Percentiles rank a stretch among this genome's conserved stretches.
Evolutionary conservation across 768 basidiomycete species (phyloP).

Genomic region (Piloderma croceum): DNA sequence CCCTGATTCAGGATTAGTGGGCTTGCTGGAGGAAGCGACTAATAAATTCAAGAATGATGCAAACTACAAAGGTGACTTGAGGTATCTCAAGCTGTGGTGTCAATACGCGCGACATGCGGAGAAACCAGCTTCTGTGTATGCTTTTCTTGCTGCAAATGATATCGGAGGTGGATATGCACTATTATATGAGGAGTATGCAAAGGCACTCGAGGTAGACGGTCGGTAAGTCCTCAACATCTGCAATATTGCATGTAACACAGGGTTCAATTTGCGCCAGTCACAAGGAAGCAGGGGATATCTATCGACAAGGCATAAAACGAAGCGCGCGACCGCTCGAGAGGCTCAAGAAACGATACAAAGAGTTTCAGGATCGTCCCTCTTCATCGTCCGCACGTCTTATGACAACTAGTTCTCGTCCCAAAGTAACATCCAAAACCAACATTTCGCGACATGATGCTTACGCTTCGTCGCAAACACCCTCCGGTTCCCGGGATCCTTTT

Average conservation of each 20-base stretch:
- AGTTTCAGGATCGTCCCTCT: constrained; percentile 52
- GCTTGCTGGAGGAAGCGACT: constrained; percentile 81
- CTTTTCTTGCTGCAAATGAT: constrained; percentile 63
- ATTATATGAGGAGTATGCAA: constrained; percentile 90
- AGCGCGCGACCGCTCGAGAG: constrained; percentile 79
- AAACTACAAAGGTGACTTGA: constrained; percentile 80
- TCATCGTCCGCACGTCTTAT: constrained; percentile 25
- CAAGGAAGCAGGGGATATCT: constrained; percentile 75
- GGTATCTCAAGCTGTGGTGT: constrained; percentile 91
- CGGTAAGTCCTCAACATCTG: constrained; percentile 59
- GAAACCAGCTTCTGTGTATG: constrained; percentile 62
- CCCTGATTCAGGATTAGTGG: constrained; percentile 65
- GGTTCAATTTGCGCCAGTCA: constrained; percentile 39
- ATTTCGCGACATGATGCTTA: constrained; percentile 30
- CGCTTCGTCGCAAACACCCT: constrained; percentile 16
- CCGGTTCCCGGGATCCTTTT: constrained; percentile 41
- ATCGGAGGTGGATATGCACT: constrained; percentile 74
- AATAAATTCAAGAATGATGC: constrained; percentile 75
- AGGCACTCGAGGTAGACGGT: constrained; percentile 66
- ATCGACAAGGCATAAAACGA: constrained; percentile 75
- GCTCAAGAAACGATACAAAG: constrained; percentile 73
- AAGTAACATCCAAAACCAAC: constrained; percentile 19
- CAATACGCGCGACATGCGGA: constrained; percentile 80
- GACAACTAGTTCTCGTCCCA: constrained; percentile 19
- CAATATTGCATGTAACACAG: constrained; percentile 6